Evolutionary conservation across 306 rosid species (phyloP), one percentile per base, ranked within the genome.

Genomic region (Gastrolobium villosum): DNA sequence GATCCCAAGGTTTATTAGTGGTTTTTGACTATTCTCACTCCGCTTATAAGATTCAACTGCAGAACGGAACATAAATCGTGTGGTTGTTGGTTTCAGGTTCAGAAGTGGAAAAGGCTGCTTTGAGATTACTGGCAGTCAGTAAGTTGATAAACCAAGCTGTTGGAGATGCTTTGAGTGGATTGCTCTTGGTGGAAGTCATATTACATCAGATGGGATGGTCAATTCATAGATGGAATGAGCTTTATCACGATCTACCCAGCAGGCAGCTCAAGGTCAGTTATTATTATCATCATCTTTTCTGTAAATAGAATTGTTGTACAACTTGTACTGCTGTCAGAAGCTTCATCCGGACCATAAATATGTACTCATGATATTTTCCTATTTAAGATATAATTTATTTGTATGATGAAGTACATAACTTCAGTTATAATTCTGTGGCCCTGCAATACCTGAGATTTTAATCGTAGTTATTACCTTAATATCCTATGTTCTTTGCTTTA

Each of bases 141-240:
- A 85, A 78, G 78, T 76, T 95, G 86, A 93, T 95, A 85, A 95
- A 95, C 87, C 97, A 90, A 88, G 97, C 98, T 32, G 90, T 87
- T 45, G 99, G 99, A 78, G 99, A 95, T 87, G 98, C 98, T 70
- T 78, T 95, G 82, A 89, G 98, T 65, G 99, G 92, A 80, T 70
- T 93, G 86, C 94, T 95, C 36, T 78, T 95, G 88, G 98, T 93
- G 78, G 98, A 95, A 91, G 96, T 89, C 78, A 88, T 93, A 88
- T 84, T 93, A 65, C 85, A 49, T 77, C 84, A 90, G 79, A 81
- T 75, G 91, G 88, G 90, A 68, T 95, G 97, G 98, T 91, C 93
- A 56, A 82, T 95, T 69, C 81, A 82, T 67, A 82, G 49, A 87
- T 95, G 99, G 98, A 93, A 66, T 84, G 88, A 88, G 67, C 92